Conservation (phyloP, 768 basidiomycete genomes). For the Goffeauzyma gilvescens region DNA sequence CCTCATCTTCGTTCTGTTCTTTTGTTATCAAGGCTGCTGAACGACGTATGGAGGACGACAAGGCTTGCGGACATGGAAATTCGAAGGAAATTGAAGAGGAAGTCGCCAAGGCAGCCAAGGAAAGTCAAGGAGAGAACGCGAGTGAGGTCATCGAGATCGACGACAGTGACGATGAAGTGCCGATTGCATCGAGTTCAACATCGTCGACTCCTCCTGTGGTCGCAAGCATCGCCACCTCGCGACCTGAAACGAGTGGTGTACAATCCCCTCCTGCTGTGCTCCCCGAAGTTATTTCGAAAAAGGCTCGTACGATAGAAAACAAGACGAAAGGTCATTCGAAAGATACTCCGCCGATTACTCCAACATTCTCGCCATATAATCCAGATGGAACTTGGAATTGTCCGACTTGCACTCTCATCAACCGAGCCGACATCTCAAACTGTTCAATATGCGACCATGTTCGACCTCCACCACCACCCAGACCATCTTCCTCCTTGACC, state of each 20-base stretch:
- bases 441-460: not conserved
- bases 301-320: slow-evolving; percentile 17
- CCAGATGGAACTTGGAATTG: slow-evolving; percentile 2
- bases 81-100: slow-evolving; percentile 22
- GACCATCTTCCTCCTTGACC: not conserved
- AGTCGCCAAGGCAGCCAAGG: slow-evolving; percentile 48
- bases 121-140: slow-evolving; percentile 45
- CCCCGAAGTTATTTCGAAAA: slow-evolving; percentile 2
- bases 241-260: slow-evolving; percentile 17
- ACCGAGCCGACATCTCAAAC: not conserved
- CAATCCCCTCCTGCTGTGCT: not conserved
- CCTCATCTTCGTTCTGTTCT: not conserved
- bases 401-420: slow-evolving; percentile 2
- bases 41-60: slow-evolving; percentile 52
- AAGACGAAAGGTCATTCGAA: too few relatives aligned
- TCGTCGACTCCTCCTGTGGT: slow-evolving; percentile 32
- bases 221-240: slow-evolving; percentile 20
- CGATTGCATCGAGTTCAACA: slow-evolving; percentile 36
- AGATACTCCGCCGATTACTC: too few relatives aligned
- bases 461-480: not conserved
- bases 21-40: slow-evolving; percentile 57
- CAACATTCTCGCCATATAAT: too few relatives aligned
- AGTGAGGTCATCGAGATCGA: slow-evolving; percentile 18
- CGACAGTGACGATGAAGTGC: not conserved
- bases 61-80: slow-evolving; percentile 40